Conservation (phyloP, 805 yeast species). For the Kodamaea neixiangensis region DNA sequence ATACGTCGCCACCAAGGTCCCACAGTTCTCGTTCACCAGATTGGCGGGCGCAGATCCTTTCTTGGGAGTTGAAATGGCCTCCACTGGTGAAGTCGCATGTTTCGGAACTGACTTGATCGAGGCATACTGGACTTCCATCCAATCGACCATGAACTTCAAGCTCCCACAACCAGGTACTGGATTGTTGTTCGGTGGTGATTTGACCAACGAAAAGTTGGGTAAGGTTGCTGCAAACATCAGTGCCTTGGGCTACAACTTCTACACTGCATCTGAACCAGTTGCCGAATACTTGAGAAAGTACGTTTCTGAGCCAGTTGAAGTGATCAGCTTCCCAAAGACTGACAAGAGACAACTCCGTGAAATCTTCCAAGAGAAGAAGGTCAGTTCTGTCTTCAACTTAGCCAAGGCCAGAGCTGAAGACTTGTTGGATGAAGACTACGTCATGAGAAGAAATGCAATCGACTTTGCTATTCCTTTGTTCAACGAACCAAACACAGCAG, state of each 20-base stretch:
- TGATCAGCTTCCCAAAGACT: constrained; percentile 87
- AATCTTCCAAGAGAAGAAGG: constrained; percentile 82
- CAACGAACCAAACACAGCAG: constrained; percentile 93
- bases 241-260: constrained; percentile 78
- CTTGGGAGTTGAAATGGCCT: constrained; percentile 98
- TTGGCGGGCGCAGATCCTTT: constrained; percentile 99
- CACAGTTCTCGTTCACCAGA: constrained; percentile 97
- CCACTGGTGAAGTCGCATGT: constrained; percentile 98
- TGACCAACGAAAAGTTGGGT: constrained; percentile 68
- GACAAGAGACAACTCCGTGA: constrained; percentile 94
- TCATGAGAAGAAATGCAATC: constrained; percentile 98
- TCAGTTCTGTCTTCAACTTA: constrained; percentile 87
- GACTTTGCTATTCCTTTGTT: constrained; percentile 96
- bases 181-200: constrained; percentile 91
- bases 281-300: constrained; percentile 63
- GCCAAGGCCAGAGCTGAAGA: constrained; percentile 88
- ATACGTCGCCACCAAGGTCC: constrained; percentile 95
- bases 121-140: constrained; percentile 97
- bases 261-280: constrained; percentile 73
- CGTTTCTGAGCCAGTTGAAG: constrained; percentile 51
- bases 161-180: constrained; percentile 91
- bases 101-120: constrained; percentile 84
- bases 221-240: constrained; percentile 69
- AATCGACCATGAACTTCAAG: constrained; percentile 95
- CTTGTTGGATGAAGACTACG: constrained; percentile 84